Percentiles rank a stretch among this genome's conserved stretches.
These are phyloP conservation scores for Pseudozyma thailandica DNA, from an alignment of 1,284 basidiomycete genomes.

Conservation along the genomic window DNA sequence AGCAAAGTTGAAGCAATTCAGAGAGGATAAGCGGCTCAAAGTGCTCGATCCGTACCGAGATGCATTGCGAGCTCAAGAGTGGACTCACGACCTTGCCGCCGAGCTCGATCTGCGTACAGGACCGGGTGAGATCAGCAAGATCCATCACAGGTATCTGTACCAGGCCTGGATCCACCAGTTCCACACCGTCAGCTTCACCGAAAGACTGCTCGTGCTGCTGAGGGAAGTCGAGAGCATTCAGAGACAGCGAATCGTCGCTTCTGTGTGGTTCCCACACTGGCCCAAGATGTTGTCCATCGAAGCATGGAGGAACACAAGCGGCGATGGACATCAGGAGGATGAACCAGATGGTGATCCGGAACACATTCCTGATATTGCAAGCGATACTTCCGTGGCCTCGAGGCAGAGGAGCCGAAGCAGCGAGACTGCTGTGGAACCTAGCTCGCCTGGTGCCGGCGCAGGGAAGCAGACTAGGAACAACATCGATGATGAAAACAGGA, in stretches of 20 bases:
- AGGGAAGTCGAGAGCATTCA: slow-evolving; percentile 75
- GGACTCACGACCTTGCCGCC: slow-evolving; percentile 10
- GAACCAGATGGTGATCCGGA: slow-evolving; percentile 46
- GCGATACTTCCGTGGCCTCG: slow-evolving; percentile 23
- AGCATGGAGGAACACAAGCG: slow-evolving; percentile 69
- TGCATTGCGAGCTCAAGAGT: slow-evolving; percentile 19
- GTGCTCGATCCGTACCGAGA: slow-evolving; percentile 75
- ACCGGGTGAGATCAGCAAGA: slow-evolving; percentile 32
- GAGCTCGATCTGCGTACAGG: slow-evolving; percentile 41
- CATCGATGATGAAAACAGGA: background rate
- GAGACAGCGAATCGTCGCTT: slow-evolving; percentile 71
- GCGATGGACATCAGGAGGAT: slow-evolving; percentile 23
- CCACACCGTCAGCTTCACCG: slow-evolving; percentile 45
- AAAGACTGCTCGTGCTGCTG: slow-evolving; percentile 69
- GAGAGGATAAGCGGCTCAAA: slow-evolving; percentile 72
- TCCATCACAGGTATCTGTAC: slow-evolving; percentile 70
- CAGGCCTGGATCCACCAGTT: slow-evolving; percentile 81
- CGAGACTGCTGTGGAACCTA: slow-evolving; percentile 10
- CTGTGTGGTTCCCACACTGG: slow-evolving; percentile 77
- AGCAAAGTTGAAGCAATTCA: slow-evolving; percentile 71
- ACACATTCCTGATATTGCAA: slow-evolving; percentile 39
- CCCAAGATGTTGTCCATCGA: slow-evolving; percentile 70
- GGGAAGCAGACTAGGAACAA: slow-evolving; percentile 5
- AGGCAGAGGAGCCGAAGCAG: slow-evolving; percentile 33
- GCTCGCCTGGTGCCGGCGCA: background rate